Evolutionary conservation across 768 basidiomycete species (phyloP).

Genomic region (Boletus edulis): DNA sequence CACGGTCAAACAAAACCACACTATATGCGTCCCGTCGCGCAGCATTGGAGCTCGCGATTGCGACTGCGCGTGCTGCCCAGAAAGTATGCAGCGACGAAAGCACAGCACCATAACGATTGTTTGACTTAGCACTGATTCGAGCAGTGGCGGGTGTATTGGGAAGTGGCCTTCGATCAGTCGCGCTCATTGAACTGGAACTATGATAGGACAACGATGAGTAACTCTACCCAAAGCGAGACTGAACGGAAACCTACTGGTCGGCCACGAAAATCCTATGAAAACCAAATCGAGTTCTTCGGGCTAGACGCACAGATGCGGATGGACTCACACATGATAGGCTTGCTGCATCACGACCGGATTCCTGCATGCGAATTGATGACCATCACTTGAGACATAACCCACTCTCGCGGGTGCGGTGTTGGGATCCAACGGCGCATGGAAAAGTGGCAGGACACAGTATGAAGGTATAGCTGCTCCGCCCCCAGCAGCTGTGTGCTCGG

Average conservation of each 20-base stretch:
- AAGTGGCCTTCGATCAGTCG: slow-evolving; percentile 42
- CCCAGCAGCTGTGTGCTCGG: slow-evolving; percentile 45
- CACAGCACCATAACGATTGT: slow-evolving; percentile 61
- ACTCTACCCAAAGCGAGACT: neutral
- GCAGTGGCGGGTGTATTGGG: slow-evolving; percentile 39
- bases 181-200: slow-evolving; percentile 53
- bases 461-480: slow-evolving; percentile 45
- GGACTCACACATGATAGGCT: slow-evolving; percentile 58
- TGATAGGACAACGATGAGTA: neutral
- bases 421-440: slow-evolving; percentile 41
- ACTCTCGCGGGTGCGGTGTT: slow-evolving; percentile 26
- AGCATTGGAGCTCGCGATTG: slow-evolving; percentile 26
- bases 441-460: slow-evolving; percentile 51
- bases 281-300: neutral
- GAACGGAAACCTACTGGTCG: slow-evolving; percentile 36
- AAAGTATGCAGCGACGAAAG: slow-evolving; percentile 54
- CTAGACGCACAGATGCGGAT: rapidly evolving
- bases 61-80: slow-evolving; percentile 51
- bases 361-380: slow-evolving; percentile 52
- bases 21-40: slow-evolving; percentile 54
- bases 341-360: slow-evolving; percentile 52
- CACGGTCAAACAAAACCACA: slow-evolving; percentile 44
- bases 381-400: slow-evolving; percentile 55
- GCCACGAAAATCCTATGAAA: slow-evolving; percentile 49
- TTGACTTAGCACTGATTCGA: slow-evolving; percentile 33